A percentile compares a stretch with the other conserved stretches of the same genome.
Conservation (phyloP, 176 grass and related monocot genomes). For the Bonia amplexicaulis region DNA sequence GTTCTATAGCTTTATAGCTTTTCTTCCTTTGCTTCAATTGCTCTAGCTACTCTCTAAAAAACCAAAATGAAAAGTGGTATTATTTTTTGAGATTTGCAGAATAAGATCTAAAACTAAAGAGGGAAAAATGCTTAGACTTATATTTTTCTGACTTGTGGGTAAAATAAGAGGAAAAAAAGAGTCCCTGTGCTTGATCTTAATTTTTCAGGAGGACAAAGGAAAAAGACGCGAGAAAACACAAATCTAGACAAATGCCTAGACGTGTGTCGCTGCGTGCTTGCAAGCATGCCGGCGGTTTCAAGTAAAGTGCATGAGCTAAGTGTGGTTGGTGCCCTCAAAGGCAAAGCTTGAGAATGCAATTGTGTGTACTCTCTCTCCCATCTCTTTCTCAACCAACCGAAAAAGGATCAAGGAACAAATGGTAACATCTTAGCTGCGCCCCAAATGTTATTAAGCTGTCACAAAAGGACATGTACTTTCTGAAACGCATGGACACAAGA, state of each 20-base stretch:
- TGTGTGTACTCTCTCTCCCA: not conserved
- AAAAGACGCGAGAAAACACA: not conserved
- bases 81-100: not conserved
- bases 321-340: not conserved
- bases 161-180: not conserved
- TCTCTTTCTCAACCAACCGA: conserved; percentile 39
- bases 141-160: not conserved
- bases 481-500: not conserved
- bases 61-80: not conserved
- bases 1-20: not conserved
- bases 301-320: conserved; percentile 21
- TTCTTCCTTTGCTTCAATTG: not conserved
- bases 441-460: conserved; percentile 41
- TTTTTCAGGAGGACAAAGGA: not conserved
- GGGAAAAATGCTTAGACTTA: not conserved
- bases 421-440: conserved; percentile 33
- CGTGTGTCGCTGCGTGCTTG: not conserved
- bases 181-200: not conserved
- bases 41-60: not conserved
- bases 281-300: conserved; percentile 12
- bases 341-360: not conserved
- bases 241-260: not conserved
- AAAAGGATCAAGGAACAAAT: conserved; percentile 14
- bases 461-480: conserved; percentile 41
- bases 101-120: not conserved